Evolutionary conservation across 305 asterid genomes (phyloP), one percentile per base, ranked within the genome.

Genomic region (Coffea humblotiana): DNA sequence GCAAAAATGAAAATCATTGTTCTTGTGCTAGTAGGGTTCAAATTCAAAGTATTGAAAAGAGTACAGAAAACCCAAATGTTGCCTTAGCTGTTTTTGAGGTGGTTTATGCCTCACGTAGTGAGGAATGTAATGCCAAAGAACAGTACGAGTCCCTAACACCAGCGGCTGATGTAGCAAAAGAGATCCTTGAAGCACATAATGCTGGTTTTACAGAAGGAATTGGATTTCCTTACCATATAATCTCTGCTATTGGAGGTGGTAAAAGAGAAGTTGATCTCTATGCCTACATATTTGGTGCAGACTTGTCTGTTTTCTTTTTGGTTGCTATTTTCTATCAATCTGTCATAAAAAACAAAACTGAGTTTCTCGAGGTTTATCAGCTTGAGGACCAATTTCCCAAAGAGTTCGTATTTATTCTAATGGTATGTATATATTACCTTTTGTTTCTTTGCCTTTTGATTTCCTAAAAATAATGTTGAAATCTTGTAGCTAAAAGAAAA

Each of bases 351-450:
- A 94, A 96, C 80, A 96, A 94, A 87, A 93, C 93, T 73, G 98
- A 96, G 74, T 91, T 96, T 83, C 92, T 96, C 0, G 99, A 96
- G 91, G 97, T 93, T 79, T 96, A 95, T 87, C 99, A 96, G 85
- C 97, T 96, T 29, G 99, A 96, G 84, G 99, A 96, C 87, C 99
- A 96, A 86, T 96, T 96, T 83, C 98, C 99, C 0, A 94, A 94
- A 79, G 99, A 96, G 83, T 96, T 85, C 27, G 98, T 96, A 61
- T 96, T 91, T 76, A 90, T 93, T 80, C 91, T 96, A 80, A 94
- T 96, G 92, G 99, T 94, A 92, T 85, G 89, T 73, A 56, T 79
- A 5, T 8, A 49, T 71, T 72, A 74, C 82, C 43, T 79, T 45
- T 52, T 75, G 74, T 52, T 79, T 67, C 35, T 35, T 71, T 37